These are phyloP conservation scores for Coriolopsis trogii DNA, from an alignment of 1,284 basidiomycete species.

Conservation along the genomic window DNA sequence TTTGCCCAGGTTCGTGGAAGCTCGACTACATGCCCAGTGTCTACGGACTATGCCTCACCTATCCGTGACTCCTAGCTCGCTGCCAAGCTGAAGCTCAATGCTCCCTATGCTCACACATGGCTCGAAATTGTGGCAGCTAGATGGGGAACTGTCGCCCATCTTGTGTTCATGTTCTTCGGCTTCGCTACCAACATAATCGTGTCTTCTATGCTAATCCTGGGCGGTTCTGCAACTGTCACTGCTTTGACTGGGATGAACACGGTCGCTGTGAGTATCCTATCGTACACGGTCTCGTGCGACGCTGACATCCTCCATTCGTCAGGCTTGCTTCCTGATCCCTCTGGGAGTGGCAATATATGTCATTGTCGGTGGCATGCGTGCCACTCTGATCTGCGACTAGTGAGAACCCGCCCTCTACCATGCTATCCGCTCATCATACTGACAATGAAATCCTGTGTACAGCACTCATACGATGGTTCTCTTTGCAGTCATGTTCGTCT, in stretches of 20 bases:
- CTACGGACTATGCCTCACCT: neutral
- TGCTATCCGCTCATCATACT: neutral
- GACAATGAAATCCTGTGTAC: neutral
- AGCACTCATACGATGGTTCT: slow-evolving; percentile 82
- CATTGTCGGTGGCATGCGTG: slow-evolving; percentile 53
- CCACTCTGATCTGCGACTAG: slow-evolving; percentile 46
- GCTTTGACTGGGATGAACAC: slow-evolving; percentile 58
- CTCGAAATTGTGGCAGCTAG: slow-evolving; percentile 64
- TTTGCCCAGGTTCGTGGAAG: slow-evolving; percentile 44
- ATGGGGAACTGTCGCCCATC: slow-evolving; percentile 59
- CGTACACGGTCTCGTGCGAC: neutral
- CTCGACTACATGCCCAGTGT: too few relatives aligned
- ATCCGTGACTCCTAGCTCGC: slow-evolving; percentile 35
- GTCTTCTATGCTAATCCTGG: slow-evolving; percentile 62
- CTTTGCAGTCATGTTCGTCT: slow-evolving; percentile 78
- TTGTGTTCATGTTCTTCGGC: slow-evolving; percentile 71
- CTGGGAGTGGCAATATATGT: slow-evolving; percentile 61
- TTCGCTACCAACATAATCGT: slow-evolving; percentile 68
- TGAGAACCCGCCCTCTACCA: slow-evolving; percentile 7
- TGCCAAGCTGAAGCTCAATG: slow-evolving; percentile 64
- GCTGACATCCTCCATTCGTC: slow-evolving; percentile 25
- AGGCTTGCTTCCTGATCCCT: slow-evolving; percentile 68
- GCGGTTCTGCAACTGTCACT: slow-evolving; percentile 65
- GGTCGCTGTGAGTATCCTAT: slow-evolving; percentile 46
- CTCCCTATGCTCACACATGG: slow-evolving; percentile 61